phyloP scores from a whole-genome alignment of 768 basidiomycete species.

The Nidula microcarpa region DNA sequence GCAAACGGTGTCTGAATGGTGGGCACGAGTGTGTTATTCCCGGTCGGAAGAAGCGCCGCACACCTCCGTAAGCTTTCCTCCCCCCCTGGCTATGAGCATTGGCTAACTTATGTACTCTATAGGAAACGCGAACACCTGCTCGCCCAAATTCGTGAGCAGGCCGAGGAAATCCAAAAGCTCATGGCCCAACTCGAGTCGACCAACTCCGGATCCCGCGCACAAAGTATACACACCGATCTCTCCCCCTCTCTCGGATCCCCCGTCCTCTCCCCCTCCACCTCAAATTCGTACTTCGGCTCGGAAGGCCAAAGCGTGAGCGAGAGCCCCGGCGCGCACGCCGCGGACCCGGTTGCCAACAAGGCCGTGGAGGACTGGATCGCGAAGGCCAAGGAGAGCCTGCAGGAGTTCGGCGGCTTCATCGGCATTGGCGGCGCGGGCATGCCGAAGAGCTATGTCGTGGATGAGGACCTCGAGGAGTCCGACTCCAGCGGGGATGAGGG shows the following conservation, averaged over 20 bases:
- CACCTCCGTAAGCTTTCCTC: slow-evolving; percentile 61
- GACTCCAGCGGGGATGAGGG: slow-evolving; percentile 38
- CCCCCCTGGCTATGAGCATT: neutral
- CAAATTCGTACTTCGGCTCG: slow-evolving; percentile 22
- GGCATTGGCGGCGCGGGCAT: slow-evolving; percentile 55
- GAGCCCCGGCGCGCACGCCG: slow-evolving; percentile 4
- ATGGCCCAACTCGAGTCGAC: slow-evolving; percentile 64
- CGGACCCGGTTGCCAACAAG: slow-evolving; percentile 28
- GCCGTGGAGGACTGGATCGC: slow-evolving; percentile 77
- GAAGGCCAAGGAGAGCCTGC: slow-evolving; percentile 65
- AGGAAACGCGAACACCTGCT: slow-evolving; percentile 83
- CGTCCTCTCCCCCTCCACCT: slow-evolving; percentile 28
- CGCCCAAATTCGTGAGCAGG: slow-evolving; percentile 72
- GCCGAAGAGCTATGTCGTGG: slow-evolving; percentile 47
- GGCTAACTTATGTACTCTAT: slow-evolving; percentile 5
- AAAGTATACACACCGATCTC: slow-evolving; percentile 14
- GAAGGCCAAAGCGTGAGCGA: slow-evolving; percentile 16
- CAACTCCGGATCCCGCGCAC: slow-evolving; percentile 19
- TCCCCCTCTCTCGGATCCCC: slow-evolving; percentile 31
- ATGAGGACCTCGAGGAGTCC: slow-evolving; percentile 41
- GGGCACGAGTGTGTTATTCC: slow-evolving; percentile 75
- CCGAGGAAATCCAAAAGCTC: slow-evolving; percentile 65
- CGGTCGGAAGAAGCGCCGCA: slow-evolving; percentile 78
- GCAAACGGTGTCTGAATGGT: slow-evolving; percentile 70
- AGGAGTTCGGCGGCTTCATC: slow-evolving; percentile 66